phyloP scores from a whole-genome alignment of 1,284 basidiomycete genomes.

The Gymnopus androsaceus region DNA sequence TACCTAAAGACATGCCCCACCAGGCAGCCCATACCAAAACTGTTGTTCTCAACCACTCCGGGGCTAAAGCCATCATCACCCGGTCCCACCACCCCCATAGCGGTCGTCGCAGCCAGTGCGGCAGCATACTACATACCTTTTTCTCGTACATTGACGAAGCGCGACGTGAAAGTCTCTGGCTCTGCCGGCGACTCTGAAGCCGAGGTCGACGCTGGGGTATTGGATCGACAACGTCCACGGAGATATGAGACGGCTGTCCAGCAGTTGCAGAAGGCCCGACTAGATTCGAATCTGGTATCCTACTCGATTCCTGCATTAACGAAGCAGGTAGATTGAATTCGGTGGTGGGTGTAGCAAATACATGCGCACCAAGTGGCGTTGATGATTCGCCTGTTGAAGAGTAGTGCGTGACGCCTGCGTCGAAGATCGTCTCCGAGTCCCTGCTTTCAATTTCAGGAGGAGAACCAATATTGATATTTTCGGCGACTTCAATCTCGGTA shows the following conservation, averaged over 20 bases:
- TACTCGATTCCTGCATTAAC: background rate
- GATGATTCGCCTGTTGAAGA: constrained; percentile 9
- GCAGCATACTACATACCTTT: constrained; percentile 43
- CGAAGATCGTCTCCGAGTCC: constrained; percentile 6
- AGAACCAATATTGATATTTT: background rate
- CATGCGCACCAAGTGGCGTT: constrained; percentile 14
- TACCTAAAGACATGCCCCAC: constrained; percentile 81
- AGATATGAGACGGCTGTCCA: background rate
- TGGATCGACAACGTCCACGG: background rate
- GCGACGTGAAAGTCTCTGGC: constrained; percentile 15
- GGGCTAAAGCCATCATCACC: constrained; percentile 74
- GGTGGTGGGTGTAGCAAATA: constrained; percentile 12
- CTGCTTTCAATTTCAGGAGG: background rate
- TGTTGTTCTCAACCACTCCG: constrained; percentile 84
- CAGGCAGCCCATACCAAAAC: constrained; percentile 84
- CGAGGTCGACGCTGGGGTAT: constrained; percentile 7
- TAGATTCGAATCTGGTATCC: background rate
- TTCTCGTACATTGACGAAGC: constrained; percentile 44
- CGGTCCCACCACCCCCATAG: constrained; percentile 71
- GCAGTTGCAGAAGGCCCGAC: background rate
- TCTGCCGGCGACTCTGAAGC: constrained; percentile 20
- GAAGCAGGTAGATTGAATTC: constrained; percentile 1
- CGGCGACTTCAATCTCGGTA: background rate
- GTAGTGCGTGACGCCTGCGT: constrained; percentile 5
- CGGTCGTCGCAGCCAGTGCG: constrained; percentile 50